phyloP scores from a whole-genome alignment of 164 flowering plant species.

The Stephania cephalantha region DNA sequence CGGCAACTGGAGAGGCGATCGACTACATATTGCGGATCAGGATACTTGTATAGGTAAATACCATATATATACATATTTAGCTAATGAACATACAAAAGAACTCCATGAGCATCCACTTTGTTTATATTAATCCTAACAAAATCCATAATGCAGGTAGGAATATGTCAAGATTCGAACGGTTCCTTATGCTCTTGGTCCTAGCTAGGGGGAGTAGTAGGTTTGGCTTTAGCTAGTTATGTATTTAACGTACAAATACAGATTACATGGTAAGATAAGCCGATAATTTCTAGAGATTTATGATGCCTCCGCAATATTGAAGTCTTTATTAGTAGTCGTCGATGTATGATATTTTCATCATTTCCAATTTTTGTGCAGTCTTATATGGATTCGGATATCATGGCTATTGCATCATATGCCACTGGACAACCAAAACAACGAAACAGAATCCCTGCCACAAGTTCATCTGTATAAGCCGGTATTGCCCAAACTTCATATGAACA shows the following conservation, averaged over 20 bases:
- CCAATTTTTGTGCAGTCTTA: slow-evolving; percentile 55
- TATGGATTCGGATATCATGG: slow-evolving; percentile 95
- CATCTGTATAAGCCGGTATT: slow-evolving; percentile 31
- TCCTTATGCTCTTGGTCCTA: slow-evolving; percentile 44
- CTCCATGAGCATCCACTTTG: too few species aligned
- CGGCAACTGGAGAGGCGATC: slow-evolving; percentile 25
- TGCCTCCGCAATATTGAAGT: neutral
- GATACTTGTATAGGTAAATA: slow-evolving; percentile 85
- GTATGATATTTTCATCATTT: neutral
- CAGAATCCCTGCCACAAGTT: slow-evolving; percentile 45
- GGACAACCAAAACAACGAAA: slow-evolving; percentile 53
- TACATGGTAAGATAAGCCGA: slow-evolving; percentile 45
- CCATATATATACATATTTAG: too few species aligned
- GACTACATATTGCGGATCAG: slow-evolving; percentile 61
- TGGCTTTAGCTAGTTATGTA: slow-evolving; percentile 56
- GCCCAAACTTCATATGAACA: neutral
- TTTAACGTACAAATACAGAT: slow-evolving; percentile 77
- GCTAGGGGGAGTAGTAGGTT: slow-evolving; percentile 40
- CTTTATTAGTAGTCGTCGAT: neutral
- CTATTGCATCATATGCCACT: slow-evolving; percentile 93
- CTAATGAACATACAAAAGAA: too few species aligned
- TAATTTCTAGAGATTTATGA: neutral
- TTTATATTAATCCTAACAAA: too few species aligned
- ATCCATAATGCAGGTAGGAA: neutral
- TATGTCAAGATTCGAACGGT: slow-evolving; percentile 48